phyloP scores from a whole-genome alignment of 148 eudicot species.

The Vaccinium vitisidaea region DNA sequence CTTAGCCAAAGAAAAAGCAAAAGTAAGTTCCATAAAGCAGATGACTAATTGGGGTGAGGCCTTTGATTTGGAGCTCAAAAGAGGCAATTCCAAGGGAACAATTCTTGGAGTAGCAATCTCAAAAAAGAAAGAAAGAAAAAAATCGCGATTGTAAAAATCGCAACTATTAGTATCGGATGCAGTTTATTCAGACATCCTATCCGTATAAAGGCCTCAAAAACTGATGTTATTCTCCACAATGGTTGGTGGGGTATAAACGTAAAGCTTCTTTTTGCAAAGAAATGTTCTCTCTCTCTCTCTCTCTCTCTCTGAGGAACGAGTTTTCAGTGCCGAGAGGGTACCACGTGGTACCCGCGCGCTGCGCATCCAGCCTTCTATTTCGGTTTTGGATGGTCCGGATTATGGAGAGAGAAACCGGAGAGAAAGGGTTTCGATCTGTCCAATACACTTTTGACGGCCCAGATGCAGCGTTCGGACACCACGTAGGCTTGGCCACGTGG shows the following conservation, averaged over 20 bases:
- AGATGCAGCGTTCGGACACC: too few species aligned
- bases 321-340: too few species aligned
- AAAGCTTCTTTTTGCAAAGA: slow-evolving; percentile 63
- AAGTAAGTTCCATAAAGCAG: background rate
- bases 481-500: too few species aligned
- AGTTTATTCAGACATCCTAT: slow-evolving; percentile 22
- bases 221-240: slow-evolving; percentile 44
- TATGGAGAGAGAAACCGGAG: too few species aligned
- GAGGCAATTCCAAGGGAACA: background rate
- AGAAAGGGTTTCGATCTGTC: too few species aligned
- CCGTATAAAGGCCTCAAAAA: slow-evolving; percentile 20
- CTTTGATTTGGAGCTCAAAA: background rate
- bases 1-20: too few species aligned
- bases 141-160: background rate
- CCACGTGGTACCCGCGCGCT: too few species aligned
- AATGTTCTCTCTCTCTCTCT: slow-evolving; percentile 18
- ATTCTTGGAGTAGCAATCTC: background rate
- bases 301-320: background rate
- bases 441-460: too few species aligned
- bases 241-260: slow-evolving; percentile 61
- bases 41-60: background rate
- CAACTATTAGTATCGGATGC: slow-evolving; percentile 14
- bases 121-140: background rate
- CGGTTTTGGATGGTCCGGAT: too few species aligned
- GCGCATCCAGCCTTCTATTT: too few species aligned